Evolutionary conservation across 495 filamentous ascomycete species (phyloP).

Genomic region (Aspergillus funiculosus): DNA sequence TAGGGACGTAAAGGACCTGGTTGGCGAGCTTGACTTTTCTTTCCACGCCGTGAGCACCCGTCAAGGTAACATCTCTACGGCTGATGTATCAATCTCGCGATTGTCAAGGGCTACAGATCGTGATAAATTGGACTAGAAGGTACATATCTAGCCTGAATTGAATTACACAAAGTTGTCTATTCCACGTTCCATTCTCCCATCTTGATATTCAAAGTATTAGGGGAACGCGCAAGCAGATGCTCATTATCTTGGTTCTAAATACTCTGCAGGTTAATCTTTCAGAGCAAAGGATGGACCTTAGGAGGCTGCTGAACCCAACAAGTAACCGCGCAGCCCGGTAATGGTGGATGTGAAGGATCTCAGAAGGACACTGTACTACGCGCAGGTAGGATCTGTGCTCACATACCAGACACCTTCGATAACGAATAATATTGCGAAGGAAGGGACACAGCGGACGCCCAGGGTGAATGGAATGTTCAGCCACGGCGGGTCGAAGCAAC

Average conservation of each 20-base stretch:
- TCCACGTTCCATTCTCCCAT: too few relatives aligned
- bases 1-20: constrained; percentile 60
- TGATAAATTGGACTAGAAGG: constrained; percentile 22
- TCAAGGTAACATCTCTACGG: constrained; percentile 30
- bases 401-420: constrained; percentile 11
- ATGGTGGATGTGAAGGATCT: neutral
- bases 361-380: constrained; percentile 1
- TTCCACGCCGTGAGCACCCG: constrained; percentile 51
- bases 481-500: neutral
- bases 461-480: constrained; percentile 14
- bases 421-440: constrained; percentile 4
- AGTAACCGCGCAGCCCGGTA: too few relatives aligned
- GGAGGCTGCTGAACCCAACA: too few relatives aligned
- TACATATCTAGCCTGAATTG: constrained; percentile 7
- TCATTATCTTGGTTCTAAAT: too few relatives aligned
- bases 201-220: too few relatives aligned
- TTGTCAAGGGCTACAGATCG: constrained; percentile 19
- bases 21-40: constrained; percentile 79
- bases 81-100: constrained; percentile 25
- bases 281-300: too few relatives aligned
- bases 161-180: too few relatives aligned
- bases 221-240: too few relatives aligned
- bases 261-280: too few relatives aligned
- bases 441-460: neutral
- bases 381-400: constrained; percentile 4